These are phyloP conservation scores for Lachnellula arida DNA, from an alignment of 2,329 filamentous ascomycete genomes.

Conservation along the genomic window DNA sequence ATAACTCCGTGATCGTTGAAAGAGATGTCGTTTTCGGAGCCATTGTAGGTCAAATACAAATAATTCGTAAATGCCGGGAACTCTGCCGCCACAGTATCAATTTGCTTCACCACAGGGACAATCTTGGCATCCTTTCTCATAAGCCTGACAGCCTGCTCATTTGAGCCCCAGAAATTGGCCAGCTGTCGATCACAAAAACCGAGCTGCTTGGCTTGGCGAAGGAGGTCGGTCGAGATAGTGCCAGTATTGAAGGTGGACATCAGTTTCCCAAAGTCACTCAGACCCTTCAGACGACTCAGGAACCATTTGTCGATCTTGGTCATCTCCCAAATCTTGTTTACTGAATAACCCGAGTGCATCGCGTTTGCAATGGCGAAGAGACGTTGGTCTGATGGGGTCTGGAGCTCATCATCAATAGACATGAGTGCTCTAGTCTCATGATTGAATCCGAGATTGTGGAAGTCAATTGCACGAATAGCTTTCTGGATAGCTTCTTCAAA, in stretches of 20 bases:
- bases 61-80: constrained; percentile 96
- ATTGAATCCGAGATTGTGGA: constrained; percentile 91
- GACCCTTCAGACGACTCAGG: constrained; percentile 80
- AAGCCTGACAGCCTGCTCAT: constrained; percentile 83
- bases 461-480: constrained; percentile 91
- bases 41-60: constrained; percentile 94
- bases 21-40: constrained; percentile 72
- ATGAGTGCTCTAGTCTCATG: constrained; percentile 80
- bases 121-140: constrained; percentile 83
- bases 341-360: constrained; percentile 88
- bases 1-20: constrained; percentile 92
- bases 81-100: constrained; percentile 96
- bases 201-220: constrained; percentile 84
- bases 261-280: constrained; percentile 81
- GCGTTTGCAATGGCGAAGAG: constrained; percentile 97
- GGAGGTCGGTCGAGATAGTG: constrained; percentile 61
- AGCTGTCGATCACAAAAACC: constrained; percentile 94
- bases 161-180: constrained; percentile 90
- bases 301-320: constrained; percentile 99
- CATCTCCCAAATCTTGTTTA: constrained; percentile 97
- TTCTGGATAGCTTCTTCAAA: constrained; percentile 99
- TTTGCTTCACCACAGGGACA: constrained; percentile 90
- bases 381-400: constrained; percentile 95
- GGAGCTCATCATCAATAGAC: constrained; percentile 92
- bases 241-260: constrained; percentile 64